phyloP scores from a whole-genome alignment of 176 grass and related monocot species.

The Bonia amplexicaulis region DNA sequence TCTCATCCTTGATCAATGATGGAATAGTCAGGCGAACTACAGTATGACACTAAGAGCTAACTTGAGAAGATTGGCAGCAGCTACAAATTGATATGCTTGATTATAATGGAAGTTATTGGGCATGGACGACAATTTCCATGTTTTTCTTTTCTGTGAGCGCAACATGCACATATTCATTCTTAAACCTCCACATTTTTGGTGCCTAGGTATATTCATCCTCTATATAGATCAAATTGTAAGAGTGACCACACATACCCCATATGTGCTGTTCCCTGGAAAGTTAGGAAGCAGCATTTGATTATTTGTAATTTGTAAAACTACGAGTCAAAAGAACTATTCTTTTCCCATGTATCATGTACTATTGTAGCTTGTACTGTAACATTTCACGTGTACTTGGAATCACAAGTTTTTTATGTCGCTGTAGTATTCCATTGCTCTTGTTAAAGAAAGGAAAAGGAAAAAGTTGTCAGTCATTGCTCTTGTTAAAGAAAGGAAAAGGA shows the following conservation, averaged over 20 bases:
- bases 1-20: not conserved
- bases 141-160: not conserved
- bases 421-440: not conserved
- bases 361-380: not conserved
- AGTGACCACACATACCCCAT: conserved; percentile 21
- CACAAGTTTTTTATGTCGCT: not conserved
- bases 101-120: conserved; percentile 5
- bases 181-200: conserved; percentile 31
- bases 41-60: conserved; percentile 13
- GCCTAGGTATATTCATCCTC: conserved; percentile 15
- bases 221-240: conserved; percentile 27
- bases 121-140: not conserved
- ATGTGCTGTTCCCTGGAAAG: conserved; percentile 36
- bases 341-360: conserved; percentile 10
- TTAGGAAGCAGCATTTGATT: conserved; percentile 13
- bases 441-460: not conserved
- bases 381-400: not conserved
- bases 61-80: not conserved
- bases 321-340: not conserved
- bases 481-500: not conserved
- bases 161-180: conserved; percentile 30
- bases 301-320: conserved; percentile 28
- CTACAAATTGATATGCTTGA: conserved; percentile 19
- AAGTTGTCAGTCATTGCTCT: not conserved
- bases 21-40: not conserved